Base-by-base conservation (phyloP, 1,139 yeast species). In the Geotrichum siamense region DNA sequence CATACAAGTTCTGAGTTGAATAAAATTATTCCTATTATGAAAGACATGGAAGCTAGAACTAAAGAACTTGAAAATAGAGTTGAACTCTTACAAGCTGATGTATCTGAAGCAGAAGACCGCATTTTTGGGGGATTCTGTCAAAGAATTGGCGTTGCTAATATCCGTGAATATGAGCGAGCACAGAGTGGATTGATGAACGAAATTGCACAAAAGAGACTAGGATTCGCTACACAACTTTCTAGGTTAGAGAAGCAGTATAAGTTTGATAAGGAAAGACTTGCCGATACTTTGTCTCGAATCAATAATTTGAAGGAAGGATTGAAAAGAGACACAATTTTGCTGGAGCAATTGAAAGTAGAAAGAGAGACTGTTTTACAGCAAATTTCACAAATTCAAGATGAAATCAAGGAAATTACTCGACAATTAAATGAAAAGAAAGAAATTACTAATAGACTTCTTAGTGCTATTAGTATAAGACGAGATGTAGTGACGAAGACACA, bases 171-270 rank as follows among this genome's bases (percentile, higher is more conserved):
- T 57, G 94, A 85, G 33, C 43, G 50, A 4, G 52, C 53, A 13
- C 85, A 82, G 48, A 89, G 91, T 9, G 68, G 77, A 2, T 65
- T 76, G 10, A 58, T 76, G 48, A 73, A 86, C 56, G 70, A 72
- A 34, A 74, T 79, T 46, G 72, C 82, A 1, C 78, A 76, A 52
- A 87, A 82, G 58, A 69, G 81, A 44, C 69, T 82, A 2, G 78
- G 77, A 52, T 76, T 73, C 51, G 65, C 74, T 26, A 76, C 76
- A 47, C 79, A 83, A 30, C 71, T 82, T 22, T 64, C 82, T n/a
- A 71, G 77, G 4, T 64, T 83, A 41, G 68, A 76, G 30, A 80
- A 75, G 50, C 82, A 80, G 55, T 57, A 82, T 23, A 67, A 69
- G 13, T 85, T 86, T 62, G 93, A 83, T 57, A 64, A 58, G 15